phyloP scores from a whole-genome alignment of 345 rosid genomes.

The Hibiscus mutabilis region DNA sequence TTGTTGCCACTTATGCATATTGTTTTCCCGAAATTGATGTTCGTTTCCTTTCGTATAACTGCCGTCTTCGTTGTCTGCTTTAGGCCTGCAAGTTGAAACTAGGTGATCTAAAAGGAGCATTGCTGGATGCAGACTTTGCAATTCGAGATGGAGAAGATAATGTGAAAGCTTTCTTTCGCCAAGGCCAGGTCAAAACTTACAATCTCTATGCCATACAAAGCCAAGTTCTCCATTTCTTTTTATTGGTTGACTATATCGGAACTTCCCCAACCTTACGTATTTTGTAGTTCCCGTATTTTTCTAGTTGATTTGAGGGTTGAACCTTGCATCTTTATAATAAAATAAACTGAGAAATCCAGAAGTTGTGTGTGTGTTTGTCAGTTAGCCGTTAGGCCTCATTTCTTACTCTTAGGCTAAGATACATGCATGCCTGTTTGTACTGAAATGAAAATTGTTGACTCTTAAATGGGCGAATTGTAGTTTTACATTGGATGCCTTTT shows the following conservation, averaged over 20 bases:
- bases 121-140: conserved; percentile 51
- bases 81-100: conserved; percentile 57
- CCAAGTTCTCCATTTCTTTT: not conserved
- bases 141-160: conserved; percentile 52
- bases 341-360: not conserved
- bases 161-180: conserved; percentile 65
- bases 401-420: not conserved
- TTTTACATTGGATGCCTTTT: not conserved
- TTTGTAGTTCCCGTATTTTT: not conserved
- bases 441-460: not conserved
- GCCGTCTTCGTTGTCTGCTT: not conserved
- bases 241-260: not conserved
- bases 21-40: not conserved
- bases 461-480: not conserved
- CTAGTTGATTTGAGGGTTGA: not conserved
- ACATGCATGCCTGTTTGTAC: not conserved
- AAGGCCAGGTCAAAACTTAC: conserved; percentile 50
- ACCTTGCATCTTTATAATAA: not conserved
- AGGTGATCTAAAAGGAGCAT: conserved; percentile 59
- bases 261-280: not conserved
- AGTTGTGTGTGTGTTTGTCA: not conserved
- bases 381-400: not conserved
- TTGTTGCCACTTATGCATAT: not conserved
- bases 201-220: not conserved
- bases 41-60: not conserved